phyloP scores from a whole-genome alignment of 2,329 filamentous ascomycete genomes.

The Pseudomassariella vexata region DNA sequence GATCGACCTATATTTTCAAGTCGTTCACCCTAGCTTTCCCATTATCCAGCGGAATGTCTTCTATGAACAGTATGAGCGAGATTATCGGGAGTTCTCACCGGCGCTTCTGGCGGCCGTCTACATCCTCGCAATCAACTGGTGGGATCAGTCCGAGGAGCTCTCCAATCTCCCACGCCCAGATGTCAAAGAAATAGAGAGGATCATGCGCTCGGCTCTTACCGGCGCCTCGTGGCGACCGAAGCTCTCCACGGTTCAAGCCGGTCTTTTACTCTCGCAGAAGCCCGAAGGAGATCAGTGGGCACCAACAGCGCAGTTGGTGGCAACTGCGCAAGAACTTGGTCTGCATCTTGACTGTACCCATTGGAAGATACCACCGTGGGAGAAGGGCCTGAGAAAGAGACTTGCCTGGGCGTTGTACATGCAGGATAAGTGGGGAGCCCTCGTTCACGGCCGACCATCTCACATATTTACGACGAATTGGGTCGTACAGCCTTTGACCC shows the following conservation, averaged over 20 bases:
- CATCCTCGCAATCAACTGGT: conserved; percentile 82
- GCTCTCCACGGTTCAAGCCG: conserved; percentile 73
- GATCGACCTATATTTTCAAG: conserved; percentile 74
- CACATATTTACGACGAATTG: conserved; percentile 55
- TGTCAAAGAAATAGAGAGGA: conserved; percentile 64
- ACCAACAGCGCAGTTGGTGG: conserved; percentile 80
- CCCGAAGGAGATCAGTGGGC: conserved; percentile 78
- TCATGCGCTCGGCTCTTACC: conserved; percentile 67
- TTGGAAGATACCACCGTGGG: conserved; percentile 87
- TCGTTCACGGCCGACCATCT: conserved; percentile 69
- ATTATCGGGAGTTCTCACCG: conserved; percentile 68
- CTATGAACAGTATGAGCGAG: conserved; percentile 69
- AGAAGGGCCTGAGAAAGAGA: conserved; percentile 76
- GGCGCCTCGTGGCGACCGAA: conserved; percentile 79
- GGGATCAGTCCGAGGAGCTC: conserved; percentile 67
- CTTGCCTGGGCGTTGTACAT: conserved; percentile 89
- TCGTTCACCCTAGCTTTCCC: conserved; percentile 76
- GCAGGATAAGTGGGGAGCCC: conserved; percentile 82
- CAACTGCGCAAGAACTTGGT: conserved; percentile 80
- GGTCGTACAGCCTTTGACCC: conserved; percentile 54
- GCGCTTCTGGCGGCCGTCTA: conserved; percentile 76
- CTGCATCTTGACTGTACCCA: conserved; percentile 80
- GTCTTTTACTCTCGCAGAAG: conserved; percentile 67
- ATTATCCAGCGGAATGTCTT: conserved; percentile 79
- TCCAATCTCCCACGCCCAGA: conserved; percentile 62